A percentile compares a stretch with the other conserved stretches of the same genome.
Evolutionary conservation across 169 alveolate genomes (phyloP).

Genomic region (Hammondia hammondi): DNA sequence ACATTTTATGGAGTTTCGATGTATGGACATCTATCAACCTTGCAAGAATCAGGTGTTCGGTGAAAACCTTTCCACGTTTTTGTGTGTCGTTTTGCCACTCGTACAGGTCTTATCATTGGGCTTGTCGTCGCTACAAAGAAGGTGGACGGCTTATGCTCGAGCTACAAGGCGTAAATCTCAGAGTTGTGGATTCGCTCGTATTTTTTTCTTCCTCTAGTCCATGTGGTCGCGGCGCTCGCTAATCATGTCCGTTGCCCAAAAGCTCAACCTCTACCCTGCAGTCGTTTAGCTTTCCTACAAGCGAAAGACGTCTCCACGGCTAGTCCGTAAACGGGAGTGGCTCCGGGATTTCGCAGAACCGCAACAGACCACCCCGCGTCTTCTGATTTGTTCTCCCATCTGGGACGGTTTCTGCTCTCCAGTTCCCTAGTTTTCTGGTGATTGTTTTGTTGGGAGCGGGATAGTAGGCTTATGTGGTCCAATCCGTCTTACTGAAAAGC

Average conservation of each 20-base stretch:
- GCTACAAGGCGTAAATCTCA: constrained; percentile 6
- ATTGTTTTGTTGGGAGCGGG: not conserved
- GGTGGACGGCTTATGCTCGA: constrained; percentile 66
- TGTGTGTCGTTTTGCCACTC: not conserved
- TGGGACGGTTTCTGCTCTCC: not conserved
- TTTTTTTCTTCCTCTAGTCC: not conserved
- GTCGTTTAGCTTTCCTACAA: not conserved
- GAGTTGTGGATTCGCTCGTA: not conserved
- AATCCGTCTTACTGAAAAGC: not conserved
- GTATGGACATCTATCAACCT: not conserved
- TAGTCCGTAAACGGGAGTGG: too few relatives aligned
- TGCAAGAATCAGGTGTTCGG: too few relatives aligned
- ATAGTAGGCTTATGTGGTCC: not conserved
- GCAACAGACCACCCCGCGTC: not conserved
- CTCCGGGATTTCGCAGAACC: not conserved
- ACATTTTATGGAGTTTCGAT: not conserved
- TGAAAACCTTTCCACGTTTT: not conserved
- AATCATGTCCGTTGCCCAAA: not conserved
- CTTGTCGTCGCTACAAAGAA: constrained; percentile 62
- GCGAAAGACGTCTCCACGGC: too few relatives aligned
- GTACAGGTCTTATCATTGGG: constrained; percentile 60
- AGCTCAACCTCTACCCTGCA: not conserved
- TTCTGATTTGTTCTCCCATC: not conserved
- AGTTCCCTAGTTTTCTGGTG: not conserved
- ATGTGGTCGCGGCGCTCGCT: not conserved